phyloP scores from a whole-genome alignment of 1,284 basidiomycete species.

The Trichosporon sp. region DNA sequence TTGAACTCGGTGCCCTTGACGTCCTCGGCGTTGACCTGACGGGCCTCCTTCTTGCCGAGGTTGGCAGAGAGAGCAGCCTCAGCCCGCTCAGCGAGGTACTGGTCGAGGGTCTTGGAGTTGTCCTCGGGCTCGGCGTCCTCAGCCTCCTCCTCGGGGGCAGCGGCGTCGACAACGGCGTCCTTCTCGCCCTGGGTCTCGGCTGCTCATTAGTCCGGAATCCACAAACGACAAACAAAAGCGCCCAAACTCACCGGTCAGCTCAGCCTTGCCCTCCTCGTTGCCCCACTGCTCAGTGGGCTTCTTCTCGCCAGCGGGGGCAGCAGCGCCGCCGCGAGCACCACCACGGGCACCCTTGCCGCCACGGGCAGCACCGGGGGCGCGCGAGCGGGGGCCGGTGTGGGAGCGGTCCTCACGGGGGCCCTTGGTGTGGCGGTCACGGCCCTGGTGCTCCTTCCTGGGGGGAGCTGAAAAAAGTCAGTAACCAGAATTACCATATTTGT shows the following conservation, averaged over 20 bases:
- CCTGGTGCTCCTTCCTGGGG: slow-evolving; percentile 31
- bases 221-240: too few species aligned
- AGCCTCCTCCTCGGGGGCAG: slow-evolving; percentile 36
- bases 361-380: slow-evolving; percentile 33
- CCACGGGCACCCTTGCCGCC: slow-evolving; percentile 33
- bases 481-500: too few species aligned
- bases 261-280: slow-evolving; percentile 71
- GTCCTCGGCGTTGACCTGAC: slow-evolving; percentile 29
- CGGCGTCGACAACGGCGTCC: slow-evolving; percentile 32
- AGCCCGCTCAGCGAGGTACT: slow-evolving; percentile 48
- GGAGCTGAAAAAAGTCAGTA: slow-evolving; percentile 18
- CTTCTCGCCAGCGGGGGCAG: slow-evolving; percentile 65
- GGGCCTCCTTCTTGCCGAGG: slow-evolving; percentile 30
- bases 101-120: slow-evolving; percentile 60
- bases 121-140: slow-evolving; percentile 76
- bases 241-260: slow-evolving; percentile 57
- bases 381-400: slow-evolving; percentile 28
- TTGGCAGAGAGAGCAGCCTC: slow-evolving; percentile 28
- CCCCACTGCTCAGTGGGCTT: slow-evolving; percentile 76
- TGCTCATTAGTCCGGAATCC: slow-evolving; percentile 41
- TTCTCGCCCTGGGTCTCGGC: slow-evolving; percentile 51
- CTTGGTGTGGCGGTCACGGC: slow-evolving; percentile 44
- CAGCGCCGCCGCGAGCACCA: slow-evolving; percentile 19
- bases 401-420: slow-evolving; percentile 39
- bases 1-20: slow-evolving; percentile 41